Percentiles rank a stretch among this genome's conserved stretches.
Conservation (phyloP, 1,284 basidiomycete genomes). For the Heimioporus retisporus region DNA sequence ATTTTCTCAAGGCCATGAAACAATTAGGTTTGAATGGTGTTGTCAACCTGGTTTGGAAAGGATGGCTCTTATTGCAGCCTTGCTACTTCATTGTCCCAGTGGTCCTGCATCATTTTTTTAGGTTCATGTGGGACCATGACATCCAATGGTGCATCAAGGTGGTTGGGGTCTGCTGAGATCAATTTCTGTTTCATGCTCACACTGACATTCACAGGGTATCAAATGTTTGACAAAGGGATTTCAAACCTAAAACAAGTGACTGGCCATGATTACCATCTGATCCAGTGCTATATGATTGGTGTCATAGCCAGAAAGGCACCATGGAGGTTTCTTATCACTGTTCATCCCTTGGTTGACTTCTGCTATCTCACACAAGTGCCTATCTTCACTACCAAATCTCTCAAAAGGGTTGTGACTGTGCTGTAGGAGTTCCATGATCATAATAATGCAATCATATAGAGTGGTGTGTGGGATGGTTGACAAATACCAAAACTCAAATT, state of each 20-base stretch:
- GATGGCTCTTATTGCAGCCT: not conserved
- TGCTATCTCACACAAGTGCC: not conserved
- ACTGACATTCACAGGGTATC: not conserved
- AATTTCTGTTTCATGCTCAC: not conserved
- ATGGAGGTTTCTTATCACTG: not conserved
- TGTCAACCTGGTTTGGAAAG: not conserved
- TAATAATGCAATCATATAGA: too few relatives aligned
- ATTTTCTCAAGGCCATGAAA: not conserved
- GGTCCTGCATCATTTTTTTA: not conserved
- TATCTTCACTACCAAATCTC: too few relatives aligned
- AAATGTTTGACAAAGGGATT: constrained; percentile 10
- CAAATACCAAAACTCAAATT: too few relatives aligned
- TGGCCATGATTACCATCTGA: constrained; percentile 1
- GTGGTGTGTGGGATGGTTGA: too few relatives aligned
- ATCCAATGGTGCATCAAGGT: not conserved
- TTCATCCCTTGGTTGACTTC: too few relatives aligned
- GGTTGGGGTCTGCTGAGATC: not conserved
- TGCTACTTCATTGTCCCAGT: not conserved
- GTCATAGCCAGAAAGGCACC: not conserved
- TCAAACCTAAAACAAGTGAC: constrained; percentile 21
- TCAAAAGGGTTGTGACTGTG: too few relatives aligned
- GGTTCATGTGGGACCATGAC: constrained; percentile 10
- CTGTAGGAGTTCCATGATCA: too few relatives aligned
- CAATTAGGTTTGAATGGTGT: not conserved
- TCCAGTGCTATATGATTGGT: not conserved